Percentiles rank a stretch among this genome's conserved stretches.
phyloP scores from a whole-genome alignment of 2,329 filamentous ascomycete species.

The Monilinia laxa region DNA sequence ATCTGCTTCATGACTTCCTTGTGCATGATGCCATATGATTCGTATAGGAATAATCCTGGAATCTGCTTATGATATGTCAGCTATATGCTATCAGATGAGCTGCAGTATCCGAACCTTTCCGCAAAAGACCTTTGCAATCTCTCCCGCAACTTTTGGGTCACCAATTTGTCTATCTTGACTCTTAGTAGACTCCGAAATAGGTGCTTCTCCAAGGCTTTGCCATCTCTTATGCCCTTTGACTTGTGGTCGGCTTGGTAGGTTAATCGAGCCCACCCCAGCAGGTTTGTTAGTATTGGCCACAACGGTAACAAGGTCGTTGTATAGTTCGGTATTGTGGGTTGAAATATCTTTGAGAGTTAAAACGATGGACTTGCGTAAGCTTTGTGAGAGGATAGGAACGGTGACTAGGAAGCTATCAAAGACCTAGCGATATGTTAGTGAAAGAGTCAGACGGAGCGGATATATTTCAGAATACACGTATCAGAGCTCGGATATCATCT shows the following conservation, averaged over 20 bases:
- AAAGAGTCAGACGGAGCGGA: slow-evolving; percentile 68
- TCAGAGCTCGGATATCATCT: slow-evolving; percentile 79
- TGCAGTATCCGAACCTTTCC: slow-evolving; percentile 49
- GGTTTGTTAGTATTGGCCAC: slow-evolving; percentile 67
- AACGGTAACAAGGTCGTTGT: slow-evolving; percentile 68
- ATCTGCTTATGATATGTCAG: slow-evolving; percentile 54
- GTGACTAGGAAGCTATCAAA: slow-evolving; percentile 74
- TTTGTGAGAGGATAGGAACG: slow-evolving; percentile 62
- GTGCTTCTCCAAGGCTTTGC: slow-evolving; percentile 44
- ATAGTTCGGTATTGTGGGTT: slow-evolving; percentile 77
- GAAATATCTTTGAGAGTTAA: slow-evolving; percentile 77
- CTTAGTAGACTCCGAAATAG: slow-evolving; percentile 40
- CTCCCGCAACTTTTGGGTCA: slow-evolving; percentile 58
- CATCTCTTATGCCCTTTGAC: slow-evolving; percentile 46
- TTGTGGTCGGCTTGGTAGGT: slow-evolving; percentile 16
- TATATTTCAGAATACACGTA: slow-evolving; percentile 64
- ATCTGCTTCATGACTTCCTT: slow-evolving; percentile 81
- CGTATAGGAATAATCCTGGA: slow-evolving; percentile 79
- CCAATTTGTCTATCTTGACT: slow-evolving; percentile 51
- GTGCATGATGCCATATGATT: slow-evolving; percentile 89
- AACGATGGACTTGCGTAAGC: slow-evolving; percentile 71
- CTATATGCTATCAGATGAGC: background rate
- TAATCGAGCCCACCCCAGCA: slow-evolving; percentile 45
- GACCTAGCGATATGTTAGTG: slow-evolving; percentile 54
- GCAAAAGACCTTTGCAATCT: slow-evolving; percentile 60